phyloP scores from a whole-genome alignment of 306 rosid genomes.

The Cicer yamashitae region DNA sequence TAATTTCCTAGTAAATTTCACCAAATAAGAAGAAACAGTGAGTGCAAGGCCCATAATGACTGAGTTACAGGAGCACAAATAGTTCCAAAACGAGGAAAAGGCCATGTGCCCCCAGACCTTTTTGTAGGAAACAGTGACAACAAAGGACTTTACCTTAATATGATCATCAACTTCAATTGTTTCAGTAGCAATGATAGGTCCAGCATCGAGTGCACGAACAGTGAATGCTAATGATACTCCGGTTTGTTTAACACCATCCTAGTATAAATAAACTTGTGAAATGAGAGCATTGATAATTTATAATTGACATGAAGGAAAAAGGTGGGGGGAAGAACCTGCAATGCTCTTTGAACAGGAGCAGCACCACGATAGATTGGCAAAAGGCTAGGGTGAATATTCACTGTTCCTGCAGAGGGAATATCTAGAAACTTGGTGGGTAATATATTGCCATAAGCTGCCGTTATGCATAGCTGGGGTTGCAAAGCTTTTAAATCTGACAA shows the following conservation, averaged over 20 bases:
- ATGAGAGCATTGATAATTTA: neutral
- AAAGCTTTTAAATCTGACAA: conserved; percentile 72
- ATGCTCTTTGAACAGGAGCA: conserved; percentile 95
- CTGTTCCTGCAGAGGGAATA: conserved; percentile 72
- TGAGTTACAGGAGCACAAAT: neutral
- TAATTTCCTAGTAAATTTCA: conserved; percentile 30
- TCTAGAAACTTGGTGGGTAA: conserved; percentile 54
- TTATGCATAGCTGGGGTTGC: conserved; percentile 78
- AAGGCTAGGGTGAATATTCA: conserved; percentile 89
- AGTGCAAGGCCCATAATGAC: neutral
- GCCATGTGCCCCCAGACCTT: neutral
- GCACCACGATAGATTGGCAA: conserved; percentile 92
- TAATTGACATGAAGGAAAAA: neutral
- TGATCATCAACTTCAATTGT: conserved; percentile 68
- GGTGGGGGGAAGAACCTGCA: conserved; percentile 60
- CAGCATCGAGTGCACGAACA: conserved; percentile 89
- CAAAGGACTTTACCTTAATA: conserved; percentile 61
- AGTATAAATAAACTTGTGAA: conserved; percentile 4
- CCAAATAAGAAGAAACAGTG: conserved; percentile 28
- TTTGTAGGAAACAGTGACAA: conserved; percentile 22
- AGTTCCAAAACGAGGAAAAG: neutral
- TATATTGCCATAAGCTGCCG: conserved; percentile 60
- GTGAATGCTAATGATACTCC: conserved; percentile 95
- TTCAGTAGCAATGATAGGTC: conserved; percentile 79
- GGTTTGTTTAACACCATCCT: conserved; percentile 90